phyloP scores from a whole-genome alignment of 305 asterid species.

The Nicotiana rustica region DNA sequence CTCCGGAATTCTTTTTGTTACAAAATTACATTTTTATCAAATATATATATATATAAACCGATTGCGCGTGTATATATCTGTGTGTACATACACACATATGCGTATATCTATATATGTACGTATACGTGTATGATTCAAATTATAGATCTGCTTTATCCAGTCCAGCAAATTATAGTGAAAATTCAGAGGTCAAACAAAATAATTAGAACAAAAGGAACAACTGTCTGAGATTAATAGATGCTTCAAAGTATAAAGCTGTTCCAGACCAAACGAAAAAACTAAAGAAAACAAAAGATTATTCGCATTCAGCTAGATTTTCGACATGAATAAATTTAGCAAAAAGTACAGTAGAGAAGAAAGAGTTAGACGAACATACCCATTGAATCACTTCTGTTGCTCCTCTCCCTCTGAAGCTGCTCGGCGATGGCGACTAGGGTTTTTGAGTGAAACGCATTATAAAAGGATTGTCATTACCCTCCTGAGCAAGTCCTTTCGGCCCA shows the following conservation, averaged over 20 bases:
- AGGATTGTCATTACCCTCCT: not conserved
- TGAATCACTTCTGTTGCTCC: conserved; percentile 2
- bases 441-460: not conserved
- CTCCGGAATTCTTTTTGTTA: not conserved
- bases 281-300: not conserved
- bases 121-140: not conserved
- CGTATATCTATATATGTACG: no score
- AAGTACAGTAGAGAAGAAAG: not conserved
- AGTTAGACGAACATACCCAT: not conserved
- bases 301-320: not conserved
- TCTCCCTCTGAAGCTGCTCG: not conserved
- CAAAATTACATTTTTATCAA: not conserved
- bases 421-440: not conserved
- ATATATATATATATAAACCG: no score
- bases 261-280: not conserved
- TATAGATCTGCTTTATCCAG: not conserved
- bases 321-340: not conserved
- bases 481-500: not conserved
- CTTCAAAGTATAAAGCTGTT: not conserved
- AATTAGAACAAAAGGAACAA: not conserved
- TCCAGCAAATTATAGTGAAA: not conserved
- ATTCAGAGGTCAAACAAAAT: not conserved
- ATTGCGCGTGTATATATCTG: no score
- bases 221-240: not conserved
- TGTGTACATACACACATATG: not conserved